Conservation (phyloP, 768 basidiomycete genomes). For the Kwoniella sp. region DNA sequence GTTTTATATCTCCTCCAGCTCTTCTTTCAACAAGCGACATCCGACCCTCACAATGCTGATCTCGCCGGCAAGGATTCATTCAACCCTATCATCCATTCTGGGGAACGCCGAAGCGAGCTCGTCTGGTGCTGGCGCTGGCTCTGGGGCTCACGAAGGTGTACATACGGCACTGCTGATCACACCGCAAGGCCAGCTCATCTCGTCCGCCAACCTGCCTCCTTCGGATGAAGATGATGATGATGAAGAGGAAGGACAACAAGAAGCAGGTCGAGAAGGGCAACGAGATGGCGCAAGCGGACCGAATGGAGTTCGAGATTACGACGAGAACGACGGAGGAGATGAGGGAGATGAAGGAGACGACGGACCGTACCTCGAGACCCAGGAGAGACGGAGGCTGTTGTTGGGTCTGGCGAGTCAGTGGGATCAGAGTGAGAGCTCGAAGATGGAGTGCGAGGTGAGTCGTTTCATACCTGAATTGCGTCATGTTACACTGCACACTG, state of each 20-base stretch:
- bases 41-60: slow-evolving; percentile 28
- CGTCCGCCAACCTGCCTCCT: slow-evolving; percentile 20
- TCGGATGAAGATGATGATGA: slow-evolving; percentile 31
- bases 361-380: slow-evolving; percentile 44
- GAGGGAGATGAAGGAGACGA: slow-evolving; percentile 40
- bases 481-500: background rate
- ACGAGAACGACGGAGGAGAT: background rate
- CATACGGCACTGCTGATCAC: slow-evolving; percentile 45
- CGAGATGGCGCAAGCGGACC: slow-evolving; percentile 3
- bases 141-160: slow-evolving; percentile 4
- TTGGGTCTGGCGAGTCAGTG: slow-evolving; percentile 47
- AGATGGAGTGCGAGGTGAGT: slow-evolving; percentile 51
- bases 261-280: too few relatives aligned
- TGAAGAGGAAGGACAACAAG: slow-evolving; percentile 34
- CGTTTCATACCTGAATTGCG: background rate
- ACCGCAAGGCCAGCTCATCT: slow-evolving; percentile 42
- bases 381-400: slow-evolving; percentile 43
- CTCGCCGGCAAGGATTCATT: slow-evolving; percentile 26
- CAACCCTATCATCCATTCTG: slow-evolving; percentile 17
- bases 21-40: too few relatives aligned
- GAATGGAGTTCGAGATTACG: background rate
- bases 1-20: too few relatives aligned
- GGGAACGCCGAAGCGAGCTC: background rate
- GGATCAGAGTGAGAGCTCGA: slow-evolving; percentile 35
- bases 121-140: background rate